Percentiles rank a stretch among this genome's conserved stretches.
Evolutionary conservation across 75 land plant genomes (phyloP).

Genomic region (Pseudotsuga menziesii): DNA sequence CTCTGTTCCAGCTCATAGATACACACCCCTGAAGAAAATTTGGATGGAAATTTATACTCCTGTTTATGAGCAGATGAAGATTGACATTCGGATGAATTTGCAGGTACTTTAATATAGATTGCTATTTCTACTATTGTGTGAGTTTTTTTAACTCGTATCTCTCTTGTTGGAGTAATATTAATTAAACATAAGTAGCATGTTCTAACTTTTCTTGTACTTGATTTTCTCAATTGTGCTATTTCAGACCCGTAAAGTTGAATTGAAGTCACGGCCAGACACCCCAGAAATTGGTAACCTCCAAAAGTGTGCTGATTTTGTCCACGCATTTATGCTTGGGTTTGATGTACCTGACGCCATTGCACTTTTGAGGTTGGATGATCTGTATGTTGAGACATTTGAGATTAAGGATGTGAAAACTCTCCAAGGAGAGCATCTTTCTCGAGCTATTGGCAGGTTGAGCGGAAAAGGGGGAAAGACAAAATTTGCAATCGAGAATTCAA

Average conservation of each 20-base stretch:
- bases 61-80: slow-evolving; percentile 88
- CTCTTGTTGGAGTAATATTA: not conserved
- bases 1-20: slow-evolving; percentile 80
- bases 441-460: slow-evolving; percentile 89
- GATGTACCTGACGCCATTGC: slow-evolving; percentile 77
- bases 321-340: slow-evolving; percentile 91
- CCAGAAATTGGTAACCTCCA: slow-evolving; percentile 83
- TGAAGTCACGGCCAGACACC: slow-evolving; percentile 81
- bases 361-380: slow-evolving; percentile 78
- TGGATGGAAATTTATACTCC: slow-evolving; percentile 97
- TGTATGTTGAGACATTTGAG: slow-evolving; percentile 93
- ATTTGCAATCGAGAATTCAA: slow-evolving; percentile 92
- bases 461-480: slow-evolving; percentile 96
- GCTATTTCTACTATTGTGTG: not conserved
- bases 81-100: slow-evolving; percentile 96
- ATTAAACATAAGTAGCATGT: not conserved
- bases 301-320: slow-evolving; percentile 86
- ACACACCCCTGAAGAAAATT: slow-evolving; percentile 70
- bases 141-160: not conserved
- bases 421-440: slow-evolving; percentile 86
- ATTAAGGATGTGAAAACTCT: slow-evolving; percentile 95
- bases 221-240: slow-evolving; percentile 1
- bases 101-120: slow-evolving; percentile 31
- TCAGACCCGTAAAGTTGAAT: slow-evolving; percentile 76
- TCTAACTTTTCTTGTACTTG: not conserved